These are phyloP conservation scores for Plasmopara viticola DNA, from an alignment of 352 stramenopile genomes.

Conservation along the genomic window DNA sequence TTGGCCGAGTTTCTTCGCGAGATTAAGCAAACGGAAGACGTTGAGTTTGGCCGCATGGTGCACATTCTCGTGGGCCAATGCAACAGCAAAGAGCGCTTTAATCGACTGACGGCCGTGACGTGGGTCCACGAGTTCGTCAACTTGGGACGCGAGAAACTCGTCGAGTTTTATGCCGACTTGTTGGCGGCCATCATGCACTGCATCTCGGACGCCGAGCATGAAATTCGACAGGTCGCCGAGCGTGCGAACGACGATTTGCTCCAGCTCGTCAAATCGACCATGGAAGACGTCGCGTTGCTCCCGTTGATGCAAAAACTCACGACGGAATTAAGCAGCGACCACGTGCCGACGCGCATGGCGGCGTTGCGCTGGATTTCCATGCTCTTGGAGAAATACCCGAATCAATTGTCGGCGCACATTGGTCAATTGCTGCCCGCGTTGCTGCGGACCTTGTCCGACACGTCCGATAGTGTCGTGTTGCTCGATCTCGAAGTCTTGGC, in stretches of 20 bases:
- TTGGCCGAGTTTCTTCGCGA: slow-evolving; percentile 94
- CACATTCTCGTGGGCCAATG: slow-evolving; percentile 97
- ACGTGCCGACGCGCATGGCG: slow-evolving; percentile 96
- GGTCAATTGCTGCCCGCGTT: slow-evolving; percentile 90
- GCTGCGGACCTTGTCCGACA: slow-evolving; percentile 94
- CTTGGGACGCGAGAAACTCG: slow-evolving; percentile 90
- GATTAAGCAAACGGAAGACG: slow-evolving; percentile 93
- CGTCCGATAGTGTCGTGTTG: slow-evolving; percentile 95
- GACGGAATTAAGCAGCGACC: slow-evolving; percentile 90
- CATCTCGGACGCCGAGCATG: slow-evolving; percentile 95
- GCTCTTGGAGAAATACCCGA: slow-evolving; percentile 95
- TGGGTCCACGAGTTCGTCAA: slow-evolving; percentile 99
- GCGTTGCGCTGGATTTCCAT: slow-evolving; percentile 97
- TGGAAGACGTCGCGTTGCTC: slow-evolving; percentile 85
- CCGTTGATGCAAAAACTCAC: slow-evolving; percentile 94
- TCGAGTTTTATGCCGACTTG: slow-evolving; percentile 94
- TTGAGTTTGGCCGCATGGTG: slow-evolving; percentile 97
- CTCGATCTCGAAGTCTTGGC: slow-evolving; percentile 95
- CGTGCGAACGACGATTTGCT: slow-evolving; percentile 96
- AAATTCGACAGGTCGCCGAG: slow-evolving; percentile 95
- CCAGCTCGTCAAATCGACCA: slow-evolving; percentile 90
- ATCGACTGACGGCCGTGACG: slow-evolving; percentile 95
- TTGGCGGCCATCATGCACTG: slow-evolving; percentile 96
- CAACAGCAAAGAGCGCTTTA: slow-evolving; percentile 95
- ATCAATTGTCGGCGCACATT: slow-evolving; percentile 91